These are phyloP conservation scores for Chlorella ohadii DNA, from an alignment of 139 green algal genomes.

Conservation along the genomic window DNA sequence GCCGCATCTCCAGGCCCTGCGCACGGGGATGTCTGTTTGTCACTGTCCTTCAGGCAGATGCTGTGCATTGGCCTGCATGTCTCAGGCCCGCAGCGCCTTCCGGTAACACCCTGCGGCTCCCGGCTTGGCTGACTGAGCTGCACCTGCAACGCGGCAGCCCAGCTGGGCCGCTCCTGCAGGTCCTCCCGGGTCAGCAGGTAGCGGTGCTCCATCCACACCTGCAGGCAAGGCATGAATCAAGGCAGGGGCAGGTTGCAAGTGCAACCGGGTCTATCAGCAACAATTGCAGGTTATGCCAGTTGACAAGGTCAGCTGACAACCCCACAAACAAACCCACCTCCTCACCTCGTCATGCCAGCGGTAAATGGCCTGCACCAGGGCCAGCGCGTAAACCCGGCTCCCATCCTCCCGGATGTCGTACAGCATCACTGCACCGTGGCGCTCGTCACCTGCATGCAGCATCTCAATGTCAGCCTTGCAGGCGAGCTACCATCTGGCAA, in stretches of 20 bases:
- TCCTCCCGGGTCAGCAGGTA: constrained; percentile 19
- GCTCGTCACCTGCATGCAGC: neutral
- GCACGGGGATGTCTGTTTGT: too few species aligned
- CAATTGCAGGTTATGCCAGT: too few species aligned
- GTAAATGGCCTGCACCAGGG: constrained; percentile 22
- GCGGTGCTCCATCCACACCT: constrained; percentile 32
- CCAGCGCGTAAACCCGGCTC: neutral
- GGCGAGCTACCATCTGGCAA: too few species aligned
- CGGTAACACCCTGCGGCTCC: too few species aligned
- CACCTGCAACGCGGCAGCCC: neutral
- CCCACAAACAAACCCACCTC: too few species aligned
- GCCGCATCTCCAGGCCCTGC: neutral
- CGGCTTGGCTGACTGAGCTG: too few species aligned
- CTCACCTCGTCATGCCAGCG: constrained; percentile 15
- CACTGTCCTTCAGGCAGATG: too few species aligned
- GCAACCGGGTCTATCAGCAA: too few species aligned
- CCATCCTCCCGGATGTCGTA: constrained; percentile 1
- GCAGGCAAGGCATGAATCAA: neutral
- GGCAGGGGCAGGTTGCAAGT: neutral
- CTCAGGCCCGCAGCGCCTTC: too few species aligned
- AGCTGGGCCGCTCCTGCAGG: constrained; percentile 8
- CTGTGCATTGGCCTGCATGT: too few species aligned
- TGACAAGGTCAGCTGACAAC: too few species aligned
- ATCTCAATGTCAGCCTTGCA: too few species aligned
- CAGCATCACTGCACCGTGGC: neutral